phyloP scores from a whole-genome alignment of 164 flowering plant species.

The Macadamia integrifolia region DNA sequence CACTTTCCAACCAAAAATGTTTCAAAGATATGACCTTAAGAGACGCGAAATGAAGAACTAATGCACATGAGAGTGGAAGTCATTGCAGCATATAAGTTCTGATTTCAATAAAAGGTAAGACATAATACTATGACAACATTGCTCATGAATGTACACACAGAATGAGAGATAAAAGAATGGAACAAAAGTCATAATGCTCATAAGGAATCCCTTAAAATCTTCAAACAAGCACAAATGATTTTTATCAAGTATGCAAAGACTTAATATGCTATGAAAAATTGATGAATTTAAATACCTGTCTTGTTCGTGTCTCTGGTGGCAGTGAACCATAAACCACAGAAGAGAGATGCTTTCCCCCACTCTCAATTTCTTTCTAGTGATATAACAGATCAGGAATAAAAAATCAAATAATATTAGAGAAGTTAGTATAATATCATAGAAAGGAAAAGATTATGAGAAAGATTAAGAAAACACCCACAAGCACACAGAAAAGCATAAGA shows the following conservation, averaged over 20 bases:
- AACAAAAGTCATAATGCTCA: neutral
- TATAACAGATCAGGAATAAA: conserved; percentile 7
- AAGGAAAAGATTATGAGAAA: neutral
- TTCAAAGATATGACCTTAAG: too few species aligned
- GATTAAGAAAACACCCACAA: too few species aligned
- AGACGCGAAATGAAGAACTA: too few species aligned
- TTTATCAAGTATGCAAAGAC: neutral
- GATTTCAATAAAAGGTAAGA: neutral
- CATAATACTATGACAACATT: neutral
- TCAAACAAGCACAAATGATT: neutral
- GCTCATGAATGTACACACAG: too few species aligned
- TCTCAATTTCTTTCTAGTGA: conserved; percentile 59
- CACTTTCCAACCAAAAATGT: too few species aligned
- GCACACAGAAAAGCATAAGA: too few species aligned
- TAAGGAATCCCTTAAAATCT: neutral
- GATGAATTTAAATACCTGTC: conserved; percentile 53
- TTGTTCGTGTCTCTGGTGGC: conserved; percentile 95
- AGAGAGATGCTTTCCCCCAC: conserved; percentile 65
- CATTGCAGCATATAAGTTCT: neutral
- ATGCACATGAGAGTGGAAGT: too few species aligned
- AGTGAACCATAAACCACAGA: conserved; percentile 96
- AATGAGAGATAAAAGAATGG: neutral
- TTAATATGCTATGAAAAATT: neutral
- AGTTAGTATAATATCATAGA: neutral
- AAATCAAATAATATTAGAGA: neutral